These are phyloP conservation scores for Penicillium sp. DNA, from an alignment of 2,329 filamentous ascomycete species.

Conservation along the genomic window DNA sequence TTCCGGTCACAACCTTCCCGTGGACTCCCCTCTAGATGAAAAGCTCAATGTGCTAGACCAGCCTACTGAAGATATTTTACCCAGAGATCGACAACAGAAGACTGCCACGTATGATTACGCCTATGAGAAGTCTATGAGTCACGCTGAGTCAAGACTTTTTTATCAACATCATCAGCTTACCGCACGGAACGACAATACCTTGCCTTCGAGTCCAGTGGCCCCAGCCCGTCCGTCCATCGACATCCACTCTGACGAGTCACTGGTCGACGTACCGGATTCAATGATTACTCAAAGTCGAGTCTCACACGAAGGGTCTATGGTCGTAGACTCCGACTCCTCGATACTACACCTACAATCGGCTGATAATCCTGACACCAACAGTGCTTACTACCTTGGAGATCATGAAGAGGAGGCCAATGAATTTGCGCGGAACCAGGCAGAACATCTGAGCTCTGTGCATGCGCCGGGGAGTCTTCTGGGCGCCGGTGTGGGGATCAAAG, in stretches of 20 bases:
- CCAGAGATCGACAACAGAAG: constrained; percentile 52
- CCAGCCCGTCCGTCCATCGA: constrained; percentile 14
- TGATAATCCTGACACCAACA: constrained; percentile 8
- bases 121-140: constrained; percentile 89
- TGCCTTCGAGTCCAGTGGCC: constrained; percentile 36
- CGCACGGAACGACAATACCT: constrained; percentile 37
- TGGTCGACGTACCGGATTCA: constrained; percentile 1
- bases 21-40: constrained; percentile 11
- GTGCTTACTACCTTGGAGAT: constrained; percentile 5
- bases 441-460: constrained; percentile 52
- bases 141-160: constrained; percentile 91
- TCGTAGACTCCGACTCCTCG: constrained; percentile 10
- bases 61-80: constrained; percentile 29
- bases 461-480: constrained; percentile 57
- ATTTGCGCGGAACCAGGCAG: constrained; percentile 47
- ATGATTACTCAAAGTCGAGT: not conserved
- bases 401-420: constrained; percentile 46
- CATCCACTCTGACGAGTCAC: constrained; percentile 6
- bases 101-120: constrained; percentile 92
- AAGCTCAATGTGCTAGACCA: constrained; percentile 10
- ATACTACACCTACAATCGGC: constrained; percentile 8
- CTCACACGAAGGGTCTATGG: constrained; percentile 11
- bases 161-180: constrained; percentile 83
- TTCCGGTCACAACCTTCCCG: constrained; percentile 9
- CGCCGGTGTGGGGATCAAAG: constrained; percentile 55